A percentile compares a stretch with the other conserved stretches of the same genome.
Evolutionary conservation across 2,329 filamentous ascomycete genomes (phyloP).

Genomic region (Penicillium sp.): DNA sequence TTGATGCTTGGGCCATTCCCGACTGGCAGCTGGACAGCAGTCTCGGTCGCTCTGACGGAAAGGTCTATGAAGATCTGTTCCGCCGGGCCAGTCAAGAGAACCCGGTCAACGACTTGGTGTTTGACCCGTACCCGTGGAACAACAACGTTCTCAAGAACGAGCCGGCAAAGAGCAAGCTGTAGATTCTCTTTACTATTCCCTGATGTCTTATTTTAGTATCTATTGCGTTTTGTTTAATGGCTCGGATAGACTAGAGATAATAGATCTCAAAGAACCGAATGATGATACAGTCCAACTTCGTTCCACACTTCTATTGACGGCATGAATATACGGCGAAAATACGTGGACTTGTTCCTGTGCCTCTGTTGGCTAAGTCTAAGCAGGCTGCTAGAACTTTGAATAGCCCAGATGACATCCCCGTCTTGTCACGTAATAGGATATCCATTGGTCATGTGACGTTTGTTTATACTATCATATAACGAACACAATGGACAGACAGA

Average conservation of each 20-base stretch:
- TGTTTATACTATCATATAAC: no score
- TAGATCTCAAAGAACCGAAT: neutral
- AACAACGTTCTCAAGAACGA: constrained; percentile 61
- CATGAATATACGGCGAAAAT: no score
- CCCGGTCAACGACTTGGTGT: constrained; percentile 68
- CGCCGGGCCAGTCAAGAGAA: constrained; percentile 70
- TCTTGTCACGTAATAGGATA: no score
- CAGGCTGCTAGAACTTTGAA: no score
- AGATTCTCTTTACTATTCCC: constrained; percentile 8
- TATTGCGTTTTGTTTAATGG: constrained; percentile 2
- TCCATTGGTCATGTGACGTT: no score
- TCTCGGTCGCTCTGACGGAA: constrained; percentile 69
- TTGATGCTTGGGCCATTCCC: constrained; percentile 74
- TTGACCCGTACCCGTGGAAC: constrained; percentile 70
- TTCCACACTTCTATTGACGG: no score
- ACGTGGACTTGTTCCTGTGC: no score
- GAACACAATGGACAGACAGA: no score
- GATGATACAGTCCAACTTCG: neutral
- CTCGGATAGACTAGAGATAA: neutral
- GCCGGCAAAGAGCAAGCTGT: constrained; percentile 39
- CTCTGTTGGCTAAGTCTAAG: no score
- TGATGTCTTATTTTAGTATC: neutral
- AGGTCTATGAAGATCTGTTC: constrained; percentile 78
- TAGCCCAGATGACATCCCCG: no score
- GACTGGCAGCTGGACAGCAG: constrained; percentile 76